A percentile compares a stretch with the other conserved stretches of the same genome.
Conservation (phyloP, 768 basidiomycete genomes). For the Tylopilus intermedius region DNA sequence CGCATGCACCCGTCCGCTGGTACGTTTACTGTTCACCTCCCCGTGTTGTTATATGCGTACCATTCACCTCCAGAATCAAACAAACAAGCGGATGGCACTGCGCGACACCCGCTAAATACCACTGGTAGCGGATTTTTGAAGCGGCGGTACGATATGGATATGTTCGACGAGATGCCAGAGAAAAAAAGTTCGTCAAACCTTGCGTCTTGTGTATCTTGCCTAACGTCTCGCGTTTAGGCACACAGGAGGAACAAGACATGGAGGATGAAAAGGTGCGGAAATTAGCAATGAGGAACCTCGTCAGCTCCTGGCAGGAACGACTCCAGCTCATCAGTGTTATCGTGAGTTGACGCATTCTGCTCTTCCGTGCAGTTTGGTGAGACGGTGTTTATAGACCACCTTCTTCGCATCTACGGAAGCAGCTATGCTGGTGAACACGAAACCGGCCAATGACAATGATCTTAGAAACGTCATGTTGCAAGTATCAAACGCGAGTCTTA, state of each 20-base stretch:
- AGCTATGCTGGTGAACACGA: conserved; percentile 43
- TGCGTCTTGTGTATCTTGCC: background rate
- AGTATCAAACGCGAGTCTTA: conserved; percentile 43
- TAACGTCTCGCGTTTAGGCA: conserved; percentile 24
- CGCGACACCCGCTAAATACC: conserved; percentile 3
- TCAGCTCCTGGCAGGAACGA: conserved; percentile 59
- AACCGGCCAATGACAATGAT: conserved; percentile 23
- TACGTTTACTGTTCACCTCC: background rate
- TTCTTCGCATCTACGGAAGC: conserved; percentile 60
- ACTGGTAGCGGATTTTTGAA: conserved; percentile 13
- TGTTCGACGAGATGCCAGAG: conserved; percentile 3
- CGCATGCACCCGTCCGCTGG: conserved; percentile 2
- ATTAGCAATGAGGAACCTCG: conserved; percentile 44
- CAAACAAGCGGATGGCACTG: conserved; percentile 4
- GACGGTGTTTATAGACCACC: conserved; percentile 40
- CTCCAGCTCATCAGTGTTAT: conserved; percentile 58
- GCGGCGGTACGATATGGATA: conserved; percentile 1
- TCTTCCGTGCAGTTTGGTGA: background rate
- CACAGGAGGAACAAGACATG: conserved; percentile 47
- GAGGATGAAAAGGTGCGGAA: conserved; percentile 41
- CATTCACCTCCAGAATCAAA: conserved; percentile 3
- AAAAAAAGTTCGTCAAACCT: conserved; percentile 18
- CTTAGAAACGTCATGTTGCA: conserved; percentile 13
- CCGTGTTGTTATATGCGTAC: background rate
- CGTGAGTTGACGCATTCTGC: conserved; percentile 31